Conservation (phyloP, 1,284 basidiomycete species). For the Fomitopsis betulina region DNA sequence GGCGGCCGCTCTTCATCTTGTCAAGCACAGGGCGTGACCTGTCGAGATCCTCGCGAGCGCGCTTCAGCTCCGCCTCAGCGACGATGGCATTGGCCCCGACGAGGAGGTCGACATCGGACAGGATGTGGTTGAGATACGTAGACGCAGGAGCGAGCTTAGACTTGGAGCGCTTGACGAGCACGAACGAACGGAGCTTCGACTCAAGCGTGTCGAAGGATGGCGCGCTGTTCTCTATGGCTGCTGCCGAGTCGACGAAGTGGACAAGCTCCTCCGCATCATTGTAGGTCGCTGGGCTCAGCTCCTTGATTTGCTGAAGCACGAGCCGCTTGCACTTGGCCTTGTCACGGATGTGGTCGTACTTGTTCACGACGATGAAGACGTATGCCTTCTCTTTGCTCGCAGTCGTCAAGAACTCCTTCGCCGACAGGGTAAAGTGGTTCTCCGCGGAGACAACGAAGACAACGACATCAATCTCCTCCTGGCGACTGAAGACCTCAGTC, state of each 20-base stretch:
- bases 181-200: constrained; percentile 90
- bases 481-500: constrained; percentile 92
- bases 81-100: constrained; percentile 85
- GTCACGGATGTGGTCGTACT: constrained; percentile 94
- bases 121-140: constrained; percentile 87
- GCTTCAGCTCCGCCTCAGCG: constrained; percentile 77
- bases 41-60: constrained; percentile 69
- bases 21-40: constrained; percentile 81
- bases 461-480: constrained; percentile 98
- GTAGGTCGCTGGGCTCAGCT: constrained; percentile 89
- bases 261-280: constrained; percentile 92
- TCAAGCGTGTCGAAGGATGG: constrained; percentile 86
- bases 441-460: constrained; percentile 98
- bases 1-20: constrained; percentile 75
- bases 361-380: constrained; percentile 98
- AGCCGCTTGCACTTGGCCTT: constrained; percentile 90
- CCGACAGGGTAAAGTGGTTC: constrained; percentile 97
- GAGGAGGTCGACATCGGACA: constrained; percentile 87
- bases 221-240: constrained; percentile 59
- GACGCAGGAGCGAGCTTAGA: constrained; percentile 96
- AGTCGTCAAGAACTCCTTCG: constrained; percentile 91
- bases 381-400: constrained; percentile 98
- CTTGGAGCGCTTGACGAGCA: constrained; percentile 91
- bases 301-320: constrained; percentile 93
- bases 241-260: constrained; percentile 94